Conservation (phyloP, 805 yeast species). For the Wickerhamomyces bovis region DNA sequence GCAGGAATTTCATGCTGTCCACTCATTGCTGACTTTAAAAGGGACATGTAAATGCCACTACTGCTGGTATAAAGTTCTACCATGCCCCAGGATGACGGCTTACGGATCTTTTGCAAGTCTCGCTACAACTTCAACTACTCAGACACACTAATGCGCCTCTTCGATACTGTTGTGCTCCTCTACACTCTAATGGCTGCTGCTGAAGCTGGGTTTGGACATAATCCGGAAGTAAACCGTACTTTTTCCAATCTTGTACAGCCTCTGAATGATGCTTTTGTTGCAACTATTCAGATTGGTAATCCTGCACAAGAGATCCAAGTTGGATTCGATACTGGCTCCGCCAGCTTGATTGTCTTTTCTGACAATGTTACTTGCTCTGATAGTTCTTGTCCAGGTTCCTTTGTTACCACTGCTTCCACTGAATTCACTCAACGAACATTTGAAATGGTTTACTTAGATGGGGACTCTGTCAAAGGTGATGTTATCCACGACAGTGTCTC, state of each 20-base stretch:
- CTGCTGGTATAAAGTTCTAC: not conserved
- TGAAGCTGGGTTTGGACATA: not conserved
- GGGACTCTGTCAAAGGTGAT: conserved; percentile 3
- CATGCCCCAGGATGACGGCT: not conserved
- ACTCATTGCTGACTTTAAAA: not conserved
- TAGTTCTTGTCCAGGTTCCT: not conserved
- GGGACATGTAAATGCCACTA: not conserved
- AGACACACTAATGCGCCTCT: not conserved
- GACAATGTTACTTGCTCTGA: not conserved
- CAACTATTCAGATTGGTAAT: conserved; percentile 10
- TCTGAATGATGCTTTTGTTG: not conserved
- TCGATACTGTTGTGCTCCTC: not conserved
- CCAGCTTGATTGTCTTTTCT: conserved; percentile 4
- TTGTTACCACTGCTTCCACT: conserved; percentile 4
- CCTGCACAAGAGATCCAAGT: conserved; percentile 12
- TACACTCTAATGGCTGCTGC: not conserved
- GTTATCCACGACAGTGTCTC: conserved; percentile 8
- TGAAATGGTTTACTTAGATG: conserved; percentile 8
- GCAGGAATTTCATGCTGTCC: not conserved
- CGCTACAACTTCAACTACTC: not conserved
- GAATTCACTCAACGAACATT: conserved; percentile 2
- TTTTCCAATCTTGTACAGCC: conserved; percentile 2
- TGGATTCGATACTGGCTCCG: conserved; percentile 18
- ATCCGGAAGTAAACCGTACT: not conserved
- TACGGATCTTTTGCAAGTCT: not conserved